Conservation (phyloP, 768 basidiomycete genomes). For the Pleurotus tuber-regium region DNA sequence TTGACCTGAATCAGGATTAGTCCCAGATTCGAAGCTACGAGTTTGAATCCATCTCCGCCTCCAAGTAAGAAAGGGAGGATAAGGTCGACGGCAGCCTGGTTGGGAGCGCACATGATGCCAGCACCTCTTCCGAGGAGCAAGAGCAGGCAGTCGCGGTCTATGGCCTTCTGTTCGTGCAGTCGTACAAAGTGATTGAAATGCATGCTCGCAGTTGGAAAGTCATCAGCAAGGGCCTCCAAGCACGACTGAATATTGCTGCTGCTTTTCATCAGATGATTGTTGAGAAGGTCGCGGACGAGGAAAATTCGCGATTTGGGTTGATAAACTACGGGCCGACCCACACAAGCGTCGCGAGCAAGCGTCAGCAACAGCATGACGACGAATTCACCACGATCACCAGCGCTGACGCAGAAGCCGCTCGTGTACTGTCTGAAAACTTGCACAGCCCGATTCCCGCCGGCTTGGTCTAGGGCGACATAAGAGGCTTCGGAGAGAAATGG, state of each 20-base stretch:
- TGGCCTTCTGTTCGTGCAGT: slow-evolving; percentile 20
- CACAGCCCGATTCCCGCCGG: slow-evolving; percentile 18
- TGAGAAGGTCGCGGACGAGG: neutral
- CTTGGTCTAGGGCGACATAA: slow-evolving; percentile 19
- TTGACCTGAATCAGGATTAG: slow-evolving; percentile 25
- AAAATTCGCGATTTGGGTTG: neutral
- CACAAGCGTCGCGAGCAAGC: slow-evolving; percentile 9
- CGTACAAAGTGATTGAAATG: slow-evolving; percentile 33
- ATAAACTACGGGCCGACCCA: neutral
- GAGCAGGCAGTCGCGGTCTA: slow-evolving; percentile 20
- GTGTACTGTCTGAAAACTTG: neutral
- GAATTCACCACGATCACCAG: slow-evolving; percentile 13
- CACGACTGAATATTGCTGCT: too few relatives aligned
- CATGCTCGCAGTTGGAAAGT: slow-evolving; percentile 18
- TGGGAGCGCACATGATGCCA: slow-evolving; percentile 24
- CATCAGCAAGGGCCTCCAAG: slow-evolving; percentile 9
- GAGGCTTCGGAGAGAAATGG: slow-evolving; percentile 16
- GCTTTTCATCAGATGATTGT: too few relatives aligned
- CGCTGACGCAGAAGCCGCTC: slow-evolving; percentile 9
- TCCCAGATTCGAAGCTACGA: slow-evolving; percentile 17
- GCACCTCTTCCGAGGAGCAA: slow-evolving; percentile 21
- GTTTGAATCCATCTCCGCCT: neutral
- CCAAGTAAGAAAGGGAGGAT: slow-evolving; percentile 20
- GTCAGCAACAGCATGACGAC: slow-evolving; percentile 10
- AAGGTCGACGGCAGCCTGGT: slow-evolving; percentile 20